Evolutionary conservation across 805 yeast species (phyloP).

Genomic region (Nakazawaea populi): DNA sequence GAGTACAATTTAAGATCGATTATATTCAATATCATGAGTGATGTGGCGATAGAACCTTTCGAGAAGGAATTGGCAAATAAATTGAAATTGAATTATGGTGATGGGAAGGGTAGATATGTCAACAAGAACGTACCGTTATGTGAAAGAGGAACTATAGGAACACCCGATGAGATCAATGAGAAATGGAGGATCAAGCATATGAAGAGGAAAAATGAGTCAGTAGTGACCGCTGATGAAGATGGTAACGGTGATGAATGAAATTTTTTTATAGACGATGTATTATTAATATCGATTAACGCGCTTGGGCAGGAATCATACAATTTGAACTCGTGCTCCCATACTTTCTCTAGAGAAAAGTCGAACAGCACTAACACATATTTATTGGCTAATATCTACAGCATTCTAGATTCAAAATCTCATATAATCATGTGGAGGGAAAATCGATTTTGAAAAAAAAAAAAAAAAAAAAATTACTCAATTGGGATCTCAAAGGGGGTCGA

Average conservation of each 20-base stretch:
- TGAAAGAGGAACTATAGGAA: slow-evolving; percentile 52
- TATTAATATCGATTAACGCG: too few species aligned
- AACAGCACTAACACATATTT: too few species aligned
- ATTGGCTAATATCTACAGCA: too few species aligned
- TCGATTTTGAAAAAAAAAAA: too few species aligned
- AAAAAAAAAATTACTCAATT: slow-evolving; percentile 3
- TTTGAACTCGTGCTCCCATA: too few species aligned
- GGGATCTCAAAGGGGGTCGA: too few species aligned
- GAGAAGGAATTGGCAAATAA: slow-evolving; percentile 18
- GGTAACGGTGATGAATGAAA: background rate
- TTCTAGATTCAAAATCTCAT: too few species aligned
- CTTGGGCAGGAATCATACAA: too few species aligned
- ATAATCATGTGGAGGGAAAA: too few species aligned
- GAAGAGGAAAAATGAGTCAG: slow-evolving; percentile 1
- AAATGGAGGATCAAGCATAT: slow-evolving; percentile 45
- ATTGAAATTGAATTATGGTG: slow-evolving; percentile 56
- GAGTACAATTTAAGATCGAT: slow-evolving; percentile 53
- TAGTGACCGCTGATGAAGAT: background rate
- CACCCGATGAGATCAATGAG: slow-evolving; percentile 65
- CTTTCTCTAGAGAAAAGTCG: too few species aligned
- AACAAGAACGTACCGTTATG: slow-evolving; percentile 51
- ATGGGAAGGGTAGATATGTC: slow-evolving; percentile 64
- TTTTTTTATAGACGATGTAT: too few species aligned
- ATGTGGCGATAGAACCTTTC: slow-evolving; percentile 18
- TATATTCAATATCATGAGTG: slow-evolving; percentile 44